phyloP scores from a whole-genome alignment of 129 eudicot species.

The Tagetes erecta region DNA sequence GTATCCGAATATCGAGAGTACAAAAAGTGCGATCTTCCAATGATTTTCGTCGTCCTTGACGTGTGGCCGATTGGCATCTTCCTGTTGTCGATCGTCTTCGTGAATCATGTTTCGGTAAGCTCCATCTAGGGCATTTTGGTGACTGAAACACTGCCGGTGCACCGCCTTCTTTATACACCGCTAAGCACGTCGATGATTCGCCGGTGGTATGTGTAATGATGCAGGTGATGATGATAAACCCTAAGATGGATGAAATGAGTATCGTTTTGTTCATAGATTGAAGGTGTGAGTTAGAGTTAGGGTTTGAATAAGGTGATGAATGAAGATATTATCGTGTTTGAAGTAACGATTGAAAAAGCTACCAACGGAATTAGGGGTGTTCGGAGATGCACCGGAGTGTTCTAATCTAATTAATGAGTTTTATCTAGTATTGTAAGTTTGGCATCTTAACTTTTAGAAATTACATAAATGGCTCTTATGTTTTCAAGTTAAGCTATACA shows the following conservation, averaged over 20 bases:
- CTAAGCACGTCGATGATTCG: conserved; percentile 74
- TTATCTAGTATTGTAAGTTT: too few relatives aligned
- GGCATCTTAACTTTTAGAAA: too few relatives aligned
- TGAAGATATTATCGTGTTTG: conserved; percentile 3
- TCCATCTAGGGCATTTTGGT: conserved; percentile 94
- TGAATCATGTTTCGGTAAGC: conserved; percentile 40
- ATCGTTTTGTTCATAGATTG: conserved; percentile 22
- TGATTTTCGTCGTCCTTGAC: conserved; percentile 74
- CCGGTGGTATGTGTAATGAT: conserved; percentile 33
- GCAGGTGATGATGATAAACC: conserved; percentile 36
- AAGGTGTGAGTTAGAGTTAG: neutral
- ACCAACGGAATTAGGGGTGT: neutral
- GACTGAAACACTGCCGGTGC: conserved; percentile 95
- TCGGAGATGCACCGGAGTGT: neutral
- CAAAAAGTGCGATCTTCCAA: conserved; percentile 85
- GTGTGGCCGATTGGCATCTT: conserved; percentile 72
- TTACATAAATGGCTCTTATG: too few relatives aligned
- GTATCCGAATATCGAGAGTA: conserved; percentile 70
- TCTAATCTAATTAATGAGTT: neutral
- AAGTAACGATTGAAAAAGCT: neutral
- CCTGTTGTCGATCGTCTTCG: conserved; percentile 35
- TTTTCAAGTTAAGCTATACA: too few relatives aligned
- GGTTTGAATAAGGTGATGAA: neutral
- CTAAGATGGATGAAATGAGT: conserved; percentile 29
- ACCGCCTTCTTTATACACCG: conserved; percentile 88